Conservation (phyloP, 164 flowering plant genomes). For the Macadamia integrifolia region DNA sequence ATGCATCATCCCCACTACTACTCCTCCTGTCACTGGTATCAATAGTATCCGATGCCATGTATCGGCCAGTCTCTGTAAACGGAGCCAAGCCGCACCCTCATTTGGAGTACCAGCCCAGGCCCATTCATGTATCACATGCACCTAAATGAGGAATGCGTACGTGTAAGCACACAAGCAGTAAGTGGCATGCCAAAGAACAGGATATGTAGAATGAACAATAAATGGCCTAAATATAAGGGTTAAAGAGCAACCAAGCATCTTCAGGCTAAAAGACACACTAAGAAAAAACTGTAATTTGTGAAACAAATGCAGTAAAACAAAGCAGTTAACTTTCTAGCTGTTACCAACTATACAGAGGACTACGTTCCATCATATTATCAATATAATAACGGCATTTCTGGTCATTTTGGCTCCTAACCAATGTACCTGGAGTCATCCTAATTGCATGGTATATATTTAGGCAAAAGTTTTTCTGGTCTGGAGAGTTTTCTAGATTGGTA, state of each 20-base stretch:
- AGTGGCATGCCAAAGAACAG: conserved; percentile 1
- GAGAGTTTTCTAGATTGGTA: too few relatives aligned
- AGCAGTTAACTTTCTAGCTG: too few relatives aligned
- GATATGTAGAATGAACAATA: not conserved
- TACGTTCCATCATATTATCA: too few relatives aligned
- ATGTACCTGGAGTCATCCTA: too few relatives aligned
- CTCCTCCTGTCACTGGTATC: conserved; percentile 96
- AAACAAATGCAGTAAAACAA: too few relatives aligned
- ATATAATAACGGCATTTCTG: too few relatives aligned
- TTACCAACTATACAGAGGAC: not conserved
- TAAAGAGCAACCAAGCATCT: not conserved
- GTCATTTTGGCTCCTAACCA: too few relatives aligned
- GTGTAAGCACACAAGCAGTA: conserved; percentile 6
- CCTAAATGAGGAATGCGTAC: conserved; percentile 37
- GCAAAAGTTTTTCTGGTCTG: too few relatives aligned
- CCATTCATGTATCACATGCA: conserved; percentile 93
- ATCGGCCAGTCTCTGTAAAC: conserved; percentile 83
- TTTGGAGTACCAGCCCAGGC: conserved; percentile 99
- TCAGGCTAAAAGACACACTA: too few relatives aligned
- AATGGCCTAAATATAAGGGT: not conserved
- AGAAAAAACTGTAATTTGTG: not conserved
- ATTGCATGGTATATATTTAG: too few relatives aligned
- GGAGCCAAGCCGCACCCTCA: conserved; percentile 99
- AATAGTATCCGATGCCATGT: conserved; percentile 97
- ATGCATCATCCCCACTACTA: conserved; percentile 97